Percentiles rank a stretch among this genome's conserved stretches.
These are phyloP conservation scores for Thalassiosira mediterranea DNA, from an alignment of 352 stramenopile species.

Conservation along the genomic window DNA sequence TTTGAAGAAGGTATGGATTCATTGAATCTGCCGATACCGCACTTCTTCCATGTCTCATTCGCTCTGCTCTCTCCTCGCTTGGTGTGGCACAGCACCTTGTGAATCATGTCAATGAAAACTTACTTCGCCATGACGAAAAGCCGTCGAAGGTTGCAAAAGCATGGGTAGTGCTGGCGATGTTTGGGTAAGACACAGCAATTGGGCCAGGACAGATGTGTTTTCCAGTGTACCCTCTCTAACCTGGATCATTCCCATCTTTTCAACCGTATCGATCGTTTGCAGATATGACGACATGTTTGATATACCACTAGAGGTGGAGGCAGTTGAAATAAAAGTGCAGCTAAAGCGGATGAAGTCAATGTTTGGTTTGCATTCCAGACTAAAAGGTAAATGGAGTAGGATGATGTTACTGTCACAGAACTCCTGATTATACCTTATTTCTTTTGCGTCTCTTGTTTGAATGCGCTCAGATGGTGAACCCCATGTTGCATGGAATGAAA, in stretches of 20 bases:
- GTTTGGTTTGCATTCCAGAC: slow-evolving; percentile 57
- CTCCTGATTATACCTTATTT: not conserved
- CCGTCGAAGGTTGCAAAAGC: slow-evolving; percentile 59
- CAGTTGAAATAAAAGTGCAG: slow-evolving; percentile 66
- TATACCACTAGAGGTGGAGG: slow-evolving; percentile 67
- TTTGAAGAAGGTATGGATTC: too few species aligned
- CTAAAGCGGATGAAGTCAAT: slow-evolving; percentile 65
- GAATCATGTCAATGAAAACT: slow-evolving; percentile 61
- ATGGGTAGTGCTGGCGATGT: slow-evolving; percentile 72
- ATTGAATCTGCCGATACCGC: too few species aligned
- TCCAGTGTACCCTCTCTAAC: too few species aligned
- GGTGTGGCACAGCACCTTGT: slow-evolving; percentile 56
- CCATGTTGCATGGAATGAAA: slow-evolving; percentile 59
- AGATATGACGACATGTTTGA: slow-evolving; percentile 77
- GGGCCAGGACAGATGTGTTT: too few species aligned
- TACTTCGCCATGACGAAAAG: slow-evolving; percentile 50
- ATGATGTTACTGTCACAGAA: not conserved
- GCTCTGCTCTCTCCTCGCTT: too few species aligned
- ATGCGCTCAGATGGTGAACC: slow-evolving; percentile 37
- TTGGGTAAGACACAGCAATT: too few species aligned
- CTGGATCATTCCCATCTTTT: too few species aligned
- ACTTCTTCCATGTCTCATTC: too few species aligned
- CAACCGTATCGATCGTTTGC: too few species aligned
- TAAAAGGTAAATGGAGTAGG: slow-evolving; percentile 26
- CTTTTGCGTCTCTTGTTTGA: slow-evolving; percentile 2